Conservation (phyloP, 129 eudicot species). For the Oenanthe sinensis region DNA sequence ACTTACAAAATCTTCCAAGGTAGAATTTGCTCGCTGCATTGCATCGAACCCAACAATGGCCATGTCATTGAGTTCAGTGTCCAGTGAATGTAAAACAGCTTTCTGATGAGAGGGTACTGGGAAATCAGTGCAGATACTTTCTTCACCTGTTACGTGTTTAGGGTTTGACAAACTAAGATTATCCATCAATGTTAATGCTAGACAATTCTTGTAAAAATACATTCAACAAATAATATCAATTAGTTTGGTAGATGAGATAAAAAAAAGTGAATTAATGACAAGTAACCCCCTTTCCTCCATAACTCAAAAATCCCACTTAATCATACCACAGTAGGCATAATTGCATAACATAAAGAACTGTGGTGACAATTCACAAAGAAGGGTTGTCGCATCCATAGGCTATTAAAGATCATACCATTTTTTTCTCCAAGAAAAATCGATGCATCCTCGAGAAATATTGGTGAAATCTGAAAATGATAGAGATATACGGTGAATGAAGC, state of each 20-base stretch:
- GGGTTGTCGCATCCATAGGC: background rate
- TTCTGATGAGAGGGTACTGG: constrained; percentile 22
- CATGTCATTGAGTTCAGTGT: constrained; percentile 23
- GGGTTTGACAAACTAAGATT: background rate
- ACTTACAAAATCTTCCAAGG: constrained; percentile 93
- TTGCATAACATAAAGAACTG: background rate
- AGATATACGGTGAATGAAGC: constrained; percentile 5
- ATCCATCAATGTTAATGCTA: background rate
- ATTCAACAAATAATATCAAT: background rate
- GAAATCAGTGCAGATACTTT: constrained; percentile 17
- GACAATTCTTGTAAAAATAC: background rate
- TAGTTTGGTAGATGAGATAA: constrained; percentile 1
- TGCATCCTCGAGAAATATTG: constrained; percentile 37
- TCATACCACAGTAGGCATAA: background rate
- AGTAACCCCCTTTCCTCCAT: background rate
- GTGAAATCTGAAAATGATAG: constrained; percentile 40
- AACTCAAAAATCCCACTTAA: background rate
- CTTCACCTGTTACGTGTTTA: constrained; percentile 29
- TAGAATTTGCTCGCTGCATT: constrained; percentile 86
- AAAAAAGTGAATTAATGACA: background rate
- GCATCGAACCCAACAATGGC: constrained; percentile 60
- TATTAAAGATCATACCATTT: constrained; percentile 26
- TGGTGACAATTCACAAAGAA: background rate
- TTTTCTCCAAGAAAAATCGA: constrained; percentile 19
- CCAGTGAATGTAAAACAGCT: constrained; percentile 14